A percentile compares a stretch with the other conserved stretches of the same genome.
These are phyloP conservation scores for Colletotrichum australisinense DNA, from an alignment of 2,329 filamentous ascomycete species.

Conservation along the genomic window DNA sequence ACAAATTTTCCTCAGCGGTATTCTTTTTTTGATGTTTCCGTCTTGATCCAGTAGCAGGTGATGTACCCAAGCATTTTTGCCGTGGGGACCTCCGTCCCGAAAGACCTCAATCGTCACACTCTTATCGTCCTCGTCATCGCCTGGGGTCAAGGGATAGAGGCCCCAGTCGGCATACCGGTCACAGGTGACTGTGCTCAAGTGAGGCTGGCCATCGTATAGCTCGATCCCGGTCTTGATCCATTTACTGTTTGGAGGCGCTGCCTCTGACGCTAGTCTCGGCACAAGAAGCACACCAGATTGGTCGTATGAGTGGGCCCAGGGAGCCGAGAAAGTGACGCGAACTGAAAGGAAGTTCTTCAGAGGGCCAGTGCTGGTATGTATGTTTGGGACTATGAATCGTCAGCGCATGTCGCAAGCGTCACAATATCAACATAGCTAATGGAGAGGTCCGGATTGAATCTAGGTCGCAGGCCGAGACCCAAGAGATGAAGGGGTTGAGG, in stretches of 20 bases:
- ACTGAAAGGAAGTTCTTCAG: slow-evolving; percentile 70
- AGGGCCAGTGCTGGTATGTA: slow-evolving; percentile 53
- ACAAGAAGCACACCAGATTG: slow-evolving; percentile 55
- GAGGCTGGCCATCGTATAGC: slow-evolving; percentile 70
- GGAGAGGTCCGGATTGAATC: neutral
- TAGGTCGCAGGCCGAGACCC: no score
- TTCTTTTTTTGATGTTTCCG: slow-evolving; percentile 49
- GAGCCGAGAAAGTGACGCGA: slow-evolving; percentile 70
- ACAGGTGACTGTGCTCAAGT: slow-evolving; percentile 77
- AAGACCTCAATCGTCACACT: slow-evolving; percentile 55
- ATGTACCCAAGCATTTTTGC: slow-evolving; percentile 77
- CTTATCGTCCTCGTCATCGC: slow-evolving; percentile 37
- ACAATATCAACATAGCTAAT: neutral
- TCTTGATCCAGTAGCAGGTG: slow-evolving; percentile 59
- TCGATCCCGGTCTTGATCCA: slow-evolving; percentile 88
- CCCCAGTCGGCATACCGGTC: slow-evolving; percentile 84
- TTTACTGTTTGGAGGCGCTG: slow-evolving; percentile 55
- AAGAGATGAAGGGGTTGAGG: neutral
- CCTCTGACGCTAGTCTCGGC: slow-evolving; percentile 42
- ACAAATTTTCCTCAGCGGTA: slow-evolving; percentile 77
- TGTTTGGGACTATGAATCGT: slow-evolving; percentile 33
- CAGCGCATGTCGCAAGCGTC: slow-evolving; percentile 14
- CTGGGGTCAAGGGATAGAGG: slow-evolving; percentile 61
- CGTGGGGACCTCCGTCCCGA: slow-evolving; percentile 64
- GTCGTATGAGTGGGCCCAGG: slow-evolving; percentile 58